These are phyloP conservation scores for Komagataea norvegica DNA, from an alignment of 1,139 yeast genomes.

Conservation along the genomic window DNA sequence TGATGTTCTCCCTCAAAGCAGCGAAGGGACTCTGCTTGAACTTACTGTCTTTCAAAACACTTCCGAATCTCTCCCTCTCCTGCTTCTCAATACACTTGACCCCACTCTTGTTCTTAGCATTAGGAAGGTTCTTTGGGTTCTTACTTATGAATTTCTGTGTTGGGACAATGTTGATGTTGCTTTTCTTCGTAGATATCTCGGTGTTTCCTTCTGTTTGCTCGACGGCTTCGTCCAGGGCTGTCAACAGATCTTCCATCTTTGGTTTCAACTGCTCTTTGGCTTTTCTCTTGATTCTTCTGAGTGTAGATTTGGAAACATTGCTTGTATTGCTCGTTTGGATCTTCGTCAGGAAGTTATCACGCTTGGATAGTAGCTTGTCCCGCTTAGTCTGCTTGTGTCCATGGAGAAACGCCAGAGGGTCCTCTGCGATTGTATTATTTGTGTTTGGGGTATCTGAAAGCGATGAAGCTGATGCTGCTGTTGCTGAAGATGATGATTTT, in stretches of 20 bases:
- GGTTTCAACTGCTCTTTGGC: conserved; percentile 60
- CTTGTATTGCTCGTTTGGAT: conserved; percentile 33
- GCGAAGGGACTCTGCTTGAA: conserved; percentile 56
- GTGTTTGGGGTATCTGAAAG: conserved; percentile 1
- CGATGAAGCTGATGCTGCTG: conserved; percentile 1
- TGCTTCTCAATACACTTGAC: conserved; percentile 46
- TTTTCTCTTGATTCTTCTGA: conserved; percentile 62
- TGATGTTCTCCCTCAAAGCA: conserved; percentile 43
- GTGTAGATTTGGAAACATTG: conserved; percentile 57
- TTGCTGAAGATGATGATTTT: conserved; percentile 9
- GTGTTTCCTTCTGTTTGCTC: conserved; percentile 8
- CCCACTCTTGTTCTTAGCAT: conserved; percentile 54
- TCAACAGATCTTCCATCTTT: conserved; percentile 57
- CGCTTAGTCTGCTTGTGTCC: conserved; percentile 49
- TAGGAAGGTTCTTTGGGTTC: conserved; percentile 49
- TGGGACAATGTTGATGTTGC: conserved; percentile 19
- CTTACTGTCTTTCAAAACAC: conserved; percentile 45
- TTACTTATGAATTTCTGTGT: conserved; percentile 19
- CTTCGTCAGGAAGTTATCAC: conserved; percentile 29
- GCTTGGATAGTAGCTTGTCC: conserved; percentile 43
- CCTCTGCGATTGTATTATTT: conserved; percentile 21
- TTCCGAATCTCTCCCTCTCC: conserved; percentile 53
- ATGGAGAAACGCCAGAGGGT: conserved; percentile 51
- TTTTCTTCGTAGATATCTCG: not conserved
- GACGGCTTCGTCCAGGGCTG: conserved; percentile 39